Evolutionary conservation across 208 protist species (phyloP).

Genomic region (Leishmania turanica): DNA sequence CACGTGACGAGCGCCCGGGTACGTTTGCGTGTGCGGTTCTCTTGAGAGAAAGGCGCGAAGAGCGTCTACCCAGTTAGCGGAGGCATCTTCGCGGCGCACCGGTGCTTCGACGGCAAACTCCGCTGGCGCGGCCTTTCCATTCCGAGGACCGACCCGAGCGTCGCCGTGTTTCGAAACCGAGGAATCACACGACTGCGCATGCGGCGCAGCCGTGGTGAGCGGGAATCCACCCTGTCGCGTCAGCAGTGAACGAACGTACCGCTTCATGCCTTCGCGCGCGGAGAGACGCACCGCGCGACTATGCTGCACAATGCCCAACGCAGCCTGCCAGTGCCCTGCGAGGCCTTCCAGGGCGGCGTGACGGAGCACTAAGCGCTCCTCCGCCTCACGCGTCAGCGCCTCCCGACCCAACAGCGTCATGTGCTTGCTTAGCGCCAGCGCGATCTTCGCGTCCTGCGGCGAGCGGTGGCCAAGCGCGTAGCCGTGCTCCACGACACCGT

Average conservation of each 20-base stretch:
- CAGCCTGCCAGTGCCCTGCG: slow-evolving; percentile 44
- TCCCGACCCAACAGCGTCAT: slow-evolving; percentile 40
- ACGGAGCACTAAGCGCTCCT: slow-evolving; percentile 51
- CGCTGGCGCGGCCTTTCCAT: neutral
- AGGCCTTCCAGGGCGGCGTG: slow-evolving; percentile 46
- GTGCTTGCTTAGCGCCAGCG: slow-evolving; percentile 45
- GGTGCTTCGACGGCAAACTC: neutral
- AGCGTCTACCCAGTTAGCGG: slow-evolving; percentile 11
- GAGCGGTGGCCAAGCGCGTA: slow-evolving; percentile 42
- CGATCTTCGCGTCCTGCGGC: slow-evolving; percentile 36
- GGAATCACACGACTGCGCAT: neutral
- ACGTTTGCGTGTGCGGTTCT: slow-evolving; percentile 34
- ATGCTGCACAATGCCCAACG: slow-evolving; percentile 42
- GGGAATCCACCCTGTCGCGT: neutral
- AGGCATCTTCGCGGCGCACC: neutral
- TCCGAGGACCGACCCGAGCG: neutral
- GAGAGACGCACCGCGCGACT: slow-evolving; percentile 56
- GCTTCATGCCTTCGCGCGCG: slow-evolving; percentile 34
- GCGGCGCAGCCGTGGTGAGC: neutral
- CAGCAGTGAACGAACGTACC: slow-evolving; percentile 21
- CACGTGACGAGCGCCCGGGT: slow-evolving; percentile 39
- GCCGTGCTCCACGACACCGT: slow-evolving; percentile 43
- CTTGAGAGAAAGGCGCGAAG: slow-evolving; percentile 27
- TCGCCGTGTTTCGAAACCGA: neutral
- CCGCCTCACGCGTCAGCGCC: slow-evolving; percentile 25